Base-by-base conservation (phyloP, 768 basidiomycete species). In the Calocybe cyanea region DNA sequence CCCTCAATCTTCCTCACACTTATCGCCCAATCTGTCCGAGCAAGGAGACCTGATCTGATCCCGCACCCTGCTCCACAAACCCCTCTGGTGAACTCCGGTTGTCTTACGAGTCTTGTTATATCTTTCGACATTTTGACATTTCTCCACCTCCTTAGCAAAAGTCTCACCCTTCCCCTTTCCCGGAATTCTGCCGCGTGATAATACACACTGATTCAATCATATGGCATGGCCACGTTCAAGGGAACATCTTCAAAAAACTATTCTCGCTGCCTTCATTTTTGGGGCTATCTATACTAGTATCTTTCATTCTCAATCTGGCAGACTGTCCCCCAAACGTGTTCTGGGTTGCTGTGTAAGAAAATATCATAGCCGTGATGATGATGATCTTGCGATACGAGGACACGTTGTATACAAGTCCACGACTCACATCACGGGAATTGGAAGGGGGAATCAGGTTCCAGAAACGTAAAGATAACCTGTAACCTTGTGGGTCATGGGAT, bases 401-500 rank as follows among this genome's bases (percentile, higher is more conserved):
- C 34, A 25, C 21, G 8, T 25, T 36, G 19, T 32, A 34, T n/a
- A n/a, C n/a, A 24, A 34, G 31, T 21, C 35, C 44, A 45, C 37
- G 37, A 38, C 41, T 14, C 37, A 24, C n/a, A 47, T 49, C 31
- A 38, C 37, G 44, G 38, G 48, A 47, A 50, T 32, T 25, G 34
- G 37, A 40, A 31, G 44, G 25, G 32, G 25, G 25, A 28, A 28
- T 4, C 41, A 40, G 37, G 20, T 49, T 50, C 52, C 39, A 50
- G 46, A 48, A 54, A 54, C 43, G 42, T 49, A 45, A 45, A 43
- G 21, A 38, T 41, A 47, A 38, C 34, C 18, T 32, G 41, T 18
- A 43, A 43, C 43, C 38, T 45, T 46, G 25, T 48, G 21, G 40
- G 43, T 48, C 42, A 30, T 53, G 43, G 48, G 43, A n/a, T 50